Base-by-base conservation (phyloP, 2,329 filamentous ascomycete genomes). In the Camillea tinctor region DNA sequence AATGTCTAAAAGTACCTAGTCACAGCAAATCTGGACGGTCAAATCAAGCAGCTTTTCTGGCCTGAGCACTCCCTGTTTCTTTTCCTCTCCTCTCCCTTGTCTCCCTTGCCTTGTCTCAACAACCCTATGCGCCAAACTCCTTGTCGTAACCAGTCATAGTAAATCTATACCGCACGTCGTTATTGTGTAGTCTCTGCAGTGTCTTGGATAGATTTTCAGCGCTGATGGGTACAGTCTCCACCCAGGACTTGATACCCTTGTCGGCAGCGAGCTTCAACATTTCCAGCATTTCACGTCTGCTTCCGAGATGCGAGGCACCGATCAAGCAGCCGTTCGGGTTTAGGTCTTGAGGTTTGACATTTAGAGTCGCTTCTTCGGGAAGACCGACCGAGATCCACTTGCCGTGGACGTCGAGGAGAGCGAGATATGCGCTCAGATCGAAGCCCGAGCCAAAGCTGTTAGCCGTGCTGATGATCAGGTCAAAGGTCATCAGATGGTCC, bases 371-470 rank as follows among this genome's bases (percentile, higher is more conserved):
- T 63, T 91, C 89, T 72, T 93, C 90, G 2, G 91, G 91, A 71
- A 95, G 81, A 50, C 91, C 91, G 57, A 94, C 90, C 69, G 84
- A 90, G 74, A 94, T 85, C 86, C 90, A 95, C 72, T 83, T 84
- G 60, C 89, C 91, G 77, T 93, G 90, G 59, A 94, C 88, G 76
- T 94, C 92, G 73, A 96, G 84, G 69, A 93, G 84, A 62, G 84
- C 85, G 70, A 96, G 85, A 79, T 95, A 96, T 64, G 88, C 83
- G 56, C 77, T 76, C 30, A 92, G 78, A 71, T 91, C 85, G 76
- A 92, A 91, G 53, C 81, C 82, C 55, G 87, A 84, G 69, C 86
- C 80, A 55, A 85, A 88, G 40, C 83, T 86, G 71, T 86, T 90
- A 68, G 90, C 88, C 7, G 86, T 88, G 81, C 89, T 91, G 79